Conservation (phyloP, 768 basidiomycete genomes). For the Tricholoma flavovirens region DNA sequence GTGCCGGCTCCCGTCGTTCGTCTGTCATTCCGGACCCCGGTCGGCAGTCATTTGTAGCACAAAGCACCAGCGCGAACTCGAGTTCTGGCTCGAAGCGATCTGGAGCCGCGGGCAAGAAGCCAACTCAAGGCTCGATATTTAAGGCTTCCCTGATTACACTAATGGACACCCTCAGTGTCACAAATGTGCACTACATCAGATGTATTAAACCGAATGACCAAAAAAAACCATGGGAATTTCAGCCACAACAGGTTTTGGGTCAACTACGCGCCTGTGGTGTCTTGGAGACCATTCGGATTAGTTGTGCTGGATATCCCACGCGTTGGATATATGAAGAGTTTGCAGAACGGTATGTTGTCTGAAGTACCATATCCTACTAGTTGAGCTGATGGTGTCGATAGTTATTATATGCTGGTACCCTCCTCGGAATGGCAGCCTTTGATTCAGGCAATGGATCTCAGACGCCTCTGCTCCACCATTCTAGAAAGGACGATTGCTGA, state of each 20-base stretch:
- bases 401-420: slow-evolving; percentile 95
- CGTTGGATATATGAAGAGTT: slow-evolving; percentile 99
- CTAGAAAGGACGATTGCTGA: slow-evolving; percentile 85
- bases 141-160: slow-evolving; percentile 88
- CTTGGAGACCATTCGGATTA: slow-evolving; percentile 96
- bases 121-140: slow-evolving; percentile 97
- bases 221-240: slow-evolving; percentile 96
- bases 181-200: slow-evolving; percentile 98
- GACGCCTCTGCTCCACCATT: slow-evolving; percentile 76
- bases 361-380: neutral
- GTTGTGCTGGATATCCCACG: slow-evolving; percentile 97
- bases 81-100: slow-evolving; percentile 45
- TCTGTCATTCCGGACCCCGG: slow-evolving; percentile 88
- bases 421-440: slow-evolving; percentile 83
- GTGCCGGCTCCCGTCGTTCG: slow-evolving; percentile 71
- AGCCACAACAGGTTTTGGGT: slow-evolving; percentile 89
- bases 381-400: slow-evolving; percentile 26
- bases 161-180: slow-evolving; percentile 96
- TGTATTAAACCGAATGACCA: slow-evolving; percentile 99
- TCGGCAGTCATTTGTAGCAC: slow-evolving; percentile 62
- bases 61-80: slow-evolving; percentile 30
- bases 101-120: slow-evolving; percentile 75
- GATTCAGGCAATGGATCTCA: slow-evolving; percentile 78
- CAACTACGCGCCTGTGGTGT: slow-evolving; percentile 98
- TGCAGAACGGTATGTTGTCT: slow-evolving; percentile 74